Base-by-base conservation (phyloP, 176 grass and related monocot species). In the Ampelocalamus luodianensis region DNA sequence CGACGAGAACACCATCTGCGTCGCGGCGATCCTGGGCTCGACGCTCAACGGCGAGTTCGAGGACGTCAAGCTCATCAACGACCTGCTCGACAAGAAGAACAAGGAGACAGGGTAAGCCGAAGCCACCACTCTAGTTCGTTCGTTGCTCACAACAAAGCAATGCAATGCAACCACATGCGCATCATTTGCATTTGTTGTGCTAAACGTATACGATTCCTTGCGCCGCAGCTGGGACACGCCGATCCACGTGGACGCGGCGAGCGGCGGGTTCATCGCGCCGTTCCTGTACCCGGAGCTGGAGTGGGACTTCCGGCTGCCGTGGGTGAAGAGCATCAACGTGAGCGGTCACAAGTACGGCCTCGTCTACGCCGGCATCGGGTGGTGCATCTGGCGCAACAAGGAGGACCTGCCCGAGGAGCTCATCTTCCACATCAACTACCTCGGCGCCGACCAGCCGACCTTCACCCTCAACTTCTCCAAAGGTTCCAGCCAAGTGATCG, bases 381-480 rank as follows among this genome's bases (percentile, higher is more conserved):
- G 96, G 96, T 83, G 83, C 80, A 62, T 99, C 59, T 99, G 96
- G 96, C 80, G 96, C 63, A 92, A 23, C 91, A 99, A 92, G 91
- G 96, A 83, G 68, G 93, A 99, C 83, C 84, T 99, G 14, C 96
- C 96, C 0, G 96, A 99, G 5, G 96, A 99, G 81, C 96, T 99
- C 69, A 86, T 99, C 80, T 99, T 99, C 80, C 96, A 96, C 86
- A 99, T 99, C 88, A 99, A 99, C 80, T 99, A 99, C 86, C 93
- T 99, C 65, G 96, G 93, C 72, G 65, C 96, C 15, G 96, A 99
- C 78, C 96, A 99, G 85, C 96, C 96, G 0, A 99, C 96, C 3
- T 99, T 99, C 86, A 99, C 96, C 8, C 91, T 99, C 67, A 99
- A 99, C 84, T 99, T 99, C 87, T 99, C 96, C 74, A 96, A 99